Evolutionary conservation across 2,329 filamentous ascomycete genomes (phyloP).

Genomic region (Exophiala spinifera): DNA sequence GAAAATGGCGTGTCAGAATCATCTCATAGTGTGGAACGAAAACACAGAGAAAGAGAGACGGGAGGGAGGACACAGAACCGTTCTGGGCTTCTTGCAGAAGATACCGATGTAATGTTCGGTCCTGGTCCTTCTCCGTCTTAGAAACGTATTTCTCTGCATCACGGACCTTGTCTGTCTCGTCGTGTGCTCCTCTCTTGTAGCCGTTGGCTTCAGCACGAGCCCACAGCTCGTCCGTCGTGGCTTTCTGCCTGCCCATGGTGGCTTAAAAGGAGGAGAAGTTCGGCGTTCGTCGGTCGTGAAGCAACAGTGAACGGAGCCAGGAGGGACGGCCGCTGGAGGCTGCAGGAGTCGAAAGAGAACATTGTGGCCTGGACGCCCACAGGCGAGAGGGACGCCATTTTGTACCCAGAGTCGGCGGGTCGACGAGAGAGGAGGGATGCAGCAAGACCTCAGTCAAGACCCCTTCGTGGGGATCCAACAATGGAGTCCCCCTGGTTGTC

Average conservation of each 20-base stretch:
- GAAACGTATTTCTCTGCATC: slow-evolving; percentile 9
- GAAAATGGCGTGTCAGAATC: background rate
- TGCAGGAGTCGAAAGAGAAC: too few species aligned
- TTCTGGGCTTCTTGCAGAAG: slow-evolving; percentile 3
- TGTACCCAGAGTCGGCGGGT: too few species aligned
- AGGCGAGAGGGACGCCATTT: too few species aligned
- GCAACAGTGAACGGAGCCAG: too few species aligned
- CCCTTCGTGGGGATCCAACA: too few species aligned
- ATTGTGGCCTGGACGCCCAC: too few species aligned
- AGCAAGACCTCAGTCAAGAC: too few species aligned
- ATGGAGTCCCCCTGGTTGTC: too few species aligned
- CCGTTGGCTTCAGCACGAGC: slow-evolving; percentile 6
- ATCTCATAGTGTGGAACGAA: background rate
- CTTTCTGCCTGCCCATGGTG: background rate
- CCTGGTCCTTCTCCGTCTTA: slow-evolving; percentile 9
- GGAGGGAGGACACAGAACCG: background rate
- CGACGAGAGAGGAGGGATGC: too few species aligned
- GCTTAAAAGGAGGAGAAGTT: background rate
- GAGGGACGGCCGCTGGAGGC: background rate
- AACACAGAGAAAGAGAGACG: background rate
- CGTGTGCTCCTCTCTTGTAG: background rate
- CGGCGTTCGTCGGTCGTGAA: too few species aligned
- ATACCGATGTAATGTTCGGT: slow-evolving; percentile 9
- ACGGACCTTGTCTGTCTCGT: slow-evolving; percentile 1
- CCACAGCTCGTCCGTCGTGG: background rate